Conservation (phyloP, 2,329 filamentous ascomycete species). For the Cladophialophora exuberans region DNA sequence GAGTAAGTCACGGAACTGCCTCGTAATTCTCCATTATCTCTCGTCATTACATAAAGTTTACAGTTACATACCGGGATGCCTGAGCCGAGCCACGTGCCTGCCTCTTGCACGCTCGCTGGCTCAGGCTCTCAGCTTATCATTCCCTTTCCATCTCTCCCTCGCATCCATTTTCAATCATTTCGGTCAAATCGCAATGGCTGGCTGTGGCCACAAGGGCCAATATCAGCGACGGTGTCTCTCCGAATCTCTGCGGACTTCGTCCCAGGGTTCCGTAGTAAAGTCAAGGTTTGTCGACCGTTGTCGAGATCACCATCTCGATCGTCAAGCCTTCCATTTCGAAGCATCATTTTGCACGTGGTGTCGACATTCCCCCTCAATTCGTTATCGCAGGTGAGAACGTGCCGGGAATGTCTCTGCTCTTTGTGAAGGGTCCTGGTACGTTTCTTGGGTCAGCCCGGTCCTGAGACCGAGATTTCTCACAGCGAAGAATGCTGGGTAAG, state of each 20-base stretch:
- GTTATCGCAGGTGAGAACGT: conserved; percentile 5
- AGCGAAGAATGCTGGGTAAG: no score
- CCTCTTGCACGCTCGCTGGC: neutral
- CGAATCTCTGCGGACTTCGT: conserved; percentile 6
- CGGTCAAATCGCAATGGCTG: no score
- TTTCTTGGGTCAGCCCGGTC: neutral
- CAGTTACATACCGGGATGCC: neutral
- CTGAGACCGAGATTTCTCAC: conserved; percentile 15
- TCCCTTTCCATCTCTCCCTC: neutral
- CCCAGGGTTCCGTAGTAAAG: conserved; percentile 3
- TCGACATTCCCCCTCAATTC: conserved; percentile 4
- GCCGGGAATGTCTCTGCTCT: neutral
- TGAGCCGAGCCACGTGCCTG: neutral
- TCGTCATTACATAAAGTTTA: neutral
- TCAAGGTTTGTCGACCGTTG: neutral
- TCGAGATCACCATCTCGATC: no score
- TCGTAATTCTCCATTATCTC: no score
- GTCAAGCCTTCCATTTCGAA: neutral
- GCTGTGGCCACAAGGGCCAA: no score
- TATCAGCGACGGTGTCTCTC: no score
- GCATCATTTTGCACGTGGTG: conserved; percentile 16
- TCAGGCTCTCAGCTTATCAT: no score
- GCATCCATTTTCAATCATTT: no score
- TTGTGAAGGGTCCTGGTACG: no score
- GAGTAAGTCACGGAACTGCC: no score